Evolutionary conservation across 129 eudicot species (phyloP), one percentile per base, ranked within the genome.

Genomic region (Lactuca saligna): DNA sequence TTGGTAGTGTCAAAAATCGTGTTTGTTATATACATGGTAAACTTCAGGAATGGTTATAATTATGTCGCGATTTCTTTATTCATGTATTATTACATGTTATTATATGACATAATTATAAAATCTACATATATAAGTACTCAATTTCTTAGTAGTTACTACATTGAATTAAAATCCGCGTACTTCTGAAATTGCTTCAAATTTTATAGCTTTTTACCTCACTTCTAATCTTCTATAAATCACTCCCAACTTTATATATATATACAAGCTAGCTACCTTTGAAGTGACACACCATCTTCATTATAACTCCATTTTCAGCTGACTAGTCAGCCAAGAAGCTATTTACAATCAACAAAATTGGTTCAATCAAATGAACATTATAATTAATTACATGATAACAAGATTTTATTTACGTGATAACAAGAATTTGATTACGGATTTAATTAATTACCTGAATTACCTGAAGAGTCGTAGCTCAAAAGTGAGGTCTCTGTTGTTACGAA

Each of bases 231-330:
- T 60, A 13, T 60, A 32, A 57, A 60, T 35, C 65, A 34, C 65
- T 60, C 29, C 48, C 38, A 60, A 14, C 48, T 60, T 60, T 60
- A n/a, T 60, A 35, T 60, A 32, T 60, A 33, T 15, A 60, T 13
- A 9, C 17, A 60, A 67, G 16, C 69, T 49, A 59, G 32, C 68
- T 59, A 48, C 61, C 35, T 56, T 57, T 12, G 48, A 17, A 14
- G 39, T 44, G 54, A 12, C 15, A 4, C 29, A 16, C 70, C 35
- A 59, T 44, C 70, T 61, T 76, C 75, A 76, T 76, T 71, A 76
- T 70, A 76, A 49, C 60, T 76, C 81, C 75, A 69, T 76, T 70
- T 76, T 76, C 58, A 69, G 66, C 33, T 62, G 71, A 46, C 38
- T 64, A 2, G 56, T 44, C 4, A 17, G 39, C 56, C 53, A 63